Percentiles rank a stretch among this genome's conserved stretches.
Evolutionary conservation across 163 green algal species (phyloP).

Genomic region (Scenedesmus sp.): DNA sequence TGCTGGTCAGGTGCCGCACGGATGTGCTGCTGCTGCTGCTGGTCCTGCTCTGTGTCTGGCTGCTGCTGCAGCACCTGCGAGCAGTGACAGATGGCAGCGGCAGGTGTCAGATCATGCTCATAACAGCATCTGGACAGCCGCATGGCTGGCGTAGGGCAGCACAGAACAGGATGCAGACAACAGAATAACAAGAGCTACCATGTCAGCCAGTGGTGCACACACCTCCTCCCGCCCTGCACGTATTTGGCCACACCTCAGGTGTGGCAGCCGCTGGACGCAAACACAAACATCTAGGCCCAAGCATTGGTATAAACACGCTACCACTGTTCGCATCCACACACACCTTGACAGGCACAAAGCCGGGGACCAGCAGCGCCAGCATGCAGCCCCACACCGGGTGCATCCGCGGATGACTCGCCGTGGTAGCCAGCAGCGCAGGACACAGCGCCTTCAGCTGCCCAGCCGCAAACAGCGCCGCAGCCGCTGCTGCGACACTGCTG

Average conservation of each 20-base stretch:
- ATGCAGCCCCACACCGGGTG: slow-evolving; percentile 82
- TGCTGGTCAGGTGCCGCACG: slow-evolving; percentile 16
- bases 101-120: neutral
- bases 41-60: neutral
- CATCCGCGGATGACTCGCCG: slow-evolving; percentile 70
- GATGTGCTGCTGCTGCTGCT: slow-evolving; percentile 22
- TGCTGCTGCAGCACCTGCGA: slow-evolving; percentile 18
- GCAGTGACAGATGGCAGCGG: neutral
- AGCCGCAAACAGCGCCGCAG: slow-evolving; percentile 67
- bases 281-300: neutral
- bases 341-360: slow-evolving; percentile 68
- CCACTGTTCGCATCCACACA: too few relatives aligned
- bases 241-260: too few relatives aligned
- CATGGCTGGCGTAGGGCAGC: too few relatives aligned
- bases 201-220: too few relatives aligned
- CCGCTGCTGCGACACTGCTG: slow-evolving; percentile 16
- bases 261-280: too few relatives aligned
- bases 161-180: too few relatives aligned
- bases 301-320: too few relatives aligned
- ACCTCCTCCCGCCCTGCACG: too few relatives aligned
- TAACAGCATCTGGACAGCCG: too few relatives aligned
- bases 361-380: slow-evolving; percentile 83
- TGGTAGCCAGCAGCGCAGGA: slow-evolving; percentile 66
- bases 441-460: slow-evolving; percentile 65
- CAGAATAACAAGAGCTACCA: neutral